Evolutionary conservation across 1,139 yeast species (phyloP).

Genomic region (Blastobotrys proliferans): DNA sequence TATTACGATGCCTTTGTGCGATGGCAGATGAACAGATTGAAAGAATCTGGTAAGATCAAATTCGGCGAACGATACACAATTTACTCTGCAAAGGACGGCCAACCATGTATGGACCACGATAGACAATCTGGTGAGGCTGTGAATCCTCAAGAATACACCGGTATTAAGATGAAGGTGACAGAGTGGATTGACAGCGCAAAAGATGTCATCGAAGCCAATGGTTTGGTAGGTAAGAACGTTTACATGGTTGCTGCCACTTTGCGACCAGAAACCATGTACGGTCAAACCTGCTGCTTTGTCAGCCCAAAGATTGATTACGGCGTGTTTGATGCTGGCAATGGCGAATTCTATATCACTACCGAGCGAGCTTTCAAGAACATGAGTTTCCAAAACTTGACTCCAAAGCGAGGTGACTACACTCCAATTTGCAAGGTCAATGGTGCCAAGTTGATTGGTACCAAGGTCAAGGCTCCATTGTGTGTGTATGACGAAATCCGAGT

Average conservation of each 20-base stretch:
- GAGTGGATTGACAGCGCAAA: conserved; percentile 57
- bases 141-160: conserved; percentile 93
- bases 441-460: conserved; percentile 73
- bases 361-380: conserved; percentile 98
- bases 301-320: conserved; percentile 94
- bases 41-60: conserved; percentile 84
- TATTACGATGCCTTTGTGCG: conserved; percentile 92
- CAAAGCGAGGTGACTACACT: conserved; percentile 73
- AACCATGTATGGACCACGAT: conserved; percentile 99
- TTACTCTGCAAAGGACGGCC: conserved; percentile 96
- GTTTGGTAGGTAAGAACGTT: conserved; percentile 58
- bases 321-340: conserved; percentile 80
- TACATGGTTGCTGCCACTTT: conserved; percentile 93
- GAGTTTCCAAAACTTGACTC: conserved; percentile 92
- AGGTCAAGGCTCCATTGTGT: conserved; percentile 82
- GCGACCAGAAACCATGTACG: conserved; percentile 99
- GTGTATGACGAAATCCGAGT: conserved; percentile 68
- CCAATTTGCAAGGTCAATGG: conserved; percentile 65
- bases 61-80: conserved; percentile 98
- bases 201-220: conserved; percentile 45
- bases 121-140: conserved; percentile 97
- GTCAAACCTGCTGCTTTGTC: conserved; percentile 97
- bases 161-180: conserved; percentile 73
- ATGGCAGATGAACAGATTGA: conserved; percentile 94
- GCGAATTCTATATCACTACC: conserved; percentile 76